Conservation (phyloP, 331 rosid genomes). For the Spiraea crenata region DNA sequence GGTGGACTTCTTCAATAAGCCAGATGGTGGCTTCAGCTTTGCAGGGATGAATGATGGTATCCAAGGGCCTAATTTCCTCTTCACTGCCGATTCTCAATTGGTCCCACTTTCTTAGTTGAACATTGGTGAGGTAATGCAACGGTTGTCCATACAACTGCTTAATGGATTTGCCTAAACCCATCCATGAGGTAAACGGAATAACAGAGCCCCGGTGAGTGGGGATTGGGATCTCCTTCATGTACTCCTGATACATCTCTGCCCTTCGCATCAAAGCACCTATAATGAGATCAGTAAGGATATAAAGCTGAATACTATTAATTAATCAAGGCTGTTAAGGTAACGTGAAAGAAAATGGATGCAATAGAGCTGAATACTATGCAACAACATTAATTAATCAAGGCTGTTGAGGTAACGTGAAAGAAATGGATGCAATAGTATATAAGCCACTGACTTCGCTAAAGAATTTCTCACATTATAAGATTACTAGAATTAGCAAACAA, state of each 20-base stretch:
- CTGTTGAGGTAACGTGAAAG: not conserved
- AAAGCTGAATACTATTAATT: not conserved
- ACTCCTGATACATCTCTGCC: slow-evolving; percentile 91
- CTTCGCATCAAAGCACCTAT: slow-evolving; percentile 54
- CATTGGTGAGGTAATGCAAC: slow-evolving; percentile 88
- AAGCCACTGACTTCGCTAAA: not conserved
- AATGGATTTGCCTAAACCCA: slow-evolving; percentile 77
- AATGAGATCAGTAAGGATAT: not conserved
- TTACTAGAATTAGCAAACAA: not conserved
- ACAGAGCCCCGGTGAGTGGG: slow-evolving; percentile 73
- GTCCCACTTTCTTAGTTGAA: slow-evolving; percentile 87
- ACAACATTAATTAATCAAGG: no score
- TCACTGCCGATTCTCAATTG: slow-evolving; percentile 62
- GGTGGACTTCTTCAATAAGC: slow-evolving; percentile 88
- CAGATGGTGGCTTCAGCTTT: slow-evolving; percentile 88
- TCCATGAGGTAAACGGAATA: slow-evolving; percentile 84
- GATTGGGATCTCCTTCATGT: slow-evolving; percentile 81
- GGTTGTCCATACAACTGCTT: slow-evolving; percentile 85
- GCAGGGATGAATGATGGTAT: slow-evolving; percentile 67
- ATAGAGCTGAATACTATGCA: not conserved
- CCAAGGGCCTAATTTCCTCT: slow-evolving; percentile 64
- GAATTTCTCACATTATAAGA: not conserved
- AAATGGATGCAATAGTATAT: not conserved
- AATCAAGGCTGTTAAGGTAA: no score
- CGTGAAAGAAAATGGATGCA: not conserved